These are phyloP conservation scores for Amylocystis lapponica DNA, from an alignment of 768 basidiomycete genomes.

Conservation along the genomic window DNA sequence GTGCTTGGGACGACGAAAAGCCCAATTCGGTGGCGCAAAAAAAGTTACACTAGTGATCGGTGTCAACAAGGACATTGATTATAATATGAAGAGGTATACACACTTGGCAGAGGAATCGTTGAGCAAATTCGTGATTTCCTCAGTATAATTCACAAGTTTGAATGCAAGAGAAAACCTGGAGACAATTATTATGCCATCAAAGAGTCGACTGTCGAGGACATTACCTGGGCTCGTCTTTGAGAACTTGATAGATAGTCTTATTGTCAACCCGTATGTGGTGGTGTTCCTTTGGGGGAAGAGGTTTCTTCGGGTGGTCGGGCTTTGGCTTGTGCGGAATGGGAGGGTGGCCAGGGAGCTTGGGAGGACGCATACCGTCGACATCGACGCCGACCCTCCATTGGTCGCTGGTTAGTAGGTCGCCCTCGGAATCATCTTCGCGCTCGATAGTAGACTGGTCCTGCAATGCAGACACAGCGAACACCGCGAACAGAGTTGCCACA, in stretches of 20 bases:
- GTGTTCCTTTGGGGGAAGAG: no score
- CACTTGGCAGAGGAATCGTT: constrained; percentile 35
- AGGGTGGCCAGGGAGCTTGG: no score
- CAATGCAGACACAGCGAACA: no score
- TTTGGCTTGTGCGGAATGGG: no score
- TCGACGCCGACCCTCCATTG: no score
- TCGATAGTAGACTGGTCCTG: no score
- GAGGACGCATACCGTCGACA: no score
- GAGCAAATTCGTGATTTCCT: constrained; percentile 31
- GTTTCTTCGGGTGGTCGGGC: no score
- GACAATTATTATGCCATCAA: not conserved
- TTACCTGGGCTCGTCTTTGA: constrained; percentile 20
- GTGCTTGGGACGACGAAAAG: constrained; percentile 31
- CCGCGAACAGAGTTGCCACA: no score
- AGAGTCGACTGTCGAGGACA: not conserved
- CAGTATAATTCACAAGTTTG: constrained; percentile 35
- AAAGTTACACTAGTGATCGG: constrained; percentile 45
- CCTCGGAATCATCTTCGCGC: no score
- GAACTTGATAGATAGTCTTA: constrained; percentile 25
- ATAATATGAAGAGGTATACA: constrained; percentile 2
- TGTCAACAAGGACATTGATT: not conserved
- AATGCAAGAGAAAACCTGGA: constrained; percentile 35
- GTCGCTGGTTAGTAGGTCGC: no score
- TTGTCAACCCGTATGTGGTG: no score
- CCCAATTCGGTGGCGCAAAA: constrained; percentile 46